A percentile compares a stretch with the other conserved stretches of the same genome.
Evolutionary conservation across 176 grass and related monocot species (phyloP).

Genomic region (Luzula sylvatica): DNA sequence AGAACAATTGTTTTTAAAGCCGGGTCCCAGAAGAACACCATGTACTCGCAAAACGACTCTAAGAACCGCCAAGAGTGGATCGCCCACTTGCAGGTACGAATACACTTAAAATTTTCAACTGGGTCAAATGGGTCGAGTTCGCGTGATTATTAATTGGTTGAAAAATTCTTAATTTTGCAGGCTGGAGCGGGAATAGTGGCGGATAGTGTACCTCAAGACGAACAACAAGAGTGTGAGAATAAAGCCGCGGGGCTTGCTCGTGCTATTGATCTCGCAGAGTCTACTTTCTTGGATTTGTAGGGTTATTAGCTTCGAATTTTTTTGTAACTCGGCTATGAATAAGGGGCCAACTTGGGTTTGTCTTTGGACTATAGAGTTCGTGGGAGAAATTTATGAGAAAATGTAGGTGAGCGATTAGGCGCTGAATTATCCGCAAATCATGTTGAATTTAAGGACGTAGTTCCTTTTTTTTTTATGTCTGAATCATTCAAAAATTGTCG

Average conservation of each 20-base stretch:
- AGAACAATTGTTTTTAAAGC: slow-evolving; percentile 67
- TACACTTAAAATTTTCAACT: too few relatives aligned
- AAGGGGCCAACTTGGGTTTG: not conserved
- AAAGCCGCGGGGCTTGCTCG: slow-evolving; percentile 75
- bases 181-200: slow-evolving; percentile 85
- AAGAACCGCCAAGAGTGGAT: slow-evolving; percentile 52
- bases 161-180: slow-evolving; percentile 6
- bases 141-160: not conserved
- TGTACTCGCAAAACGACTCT: slow-evolving; percentile 35
- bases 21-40: slow-evolving; percentile 31
- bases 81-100: slow-evolving; percentile 59
- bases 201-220: slow-evolving; percentile 80
- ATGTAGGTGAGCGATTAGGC: too few relatives aligned
- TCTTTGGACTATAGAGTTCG: too few relatives aligned
- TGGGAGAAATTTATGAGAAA: too few relatives aligned
- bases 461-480: too few relatives aligned
- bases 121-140: too few relatives aligned
- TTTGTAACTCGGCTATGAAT: not conserved
- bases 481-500: too few relatives aligned
- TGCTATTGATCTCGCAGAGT: slow-evolving; percentile 84
- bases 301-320: not conserved
- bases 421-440: too few relatives aligned
- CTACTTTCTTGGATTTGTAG: slow-evolving; percentile 58
- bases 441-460: too few relatives aligned
- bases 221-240: slow-evolving; percentile 80